Evolutionary conservation across 129 eudicot genomes (phyloP), one percentile per base, ranked within the genome.

Genomic region (Smallanthus sonchifolius): DNA sequence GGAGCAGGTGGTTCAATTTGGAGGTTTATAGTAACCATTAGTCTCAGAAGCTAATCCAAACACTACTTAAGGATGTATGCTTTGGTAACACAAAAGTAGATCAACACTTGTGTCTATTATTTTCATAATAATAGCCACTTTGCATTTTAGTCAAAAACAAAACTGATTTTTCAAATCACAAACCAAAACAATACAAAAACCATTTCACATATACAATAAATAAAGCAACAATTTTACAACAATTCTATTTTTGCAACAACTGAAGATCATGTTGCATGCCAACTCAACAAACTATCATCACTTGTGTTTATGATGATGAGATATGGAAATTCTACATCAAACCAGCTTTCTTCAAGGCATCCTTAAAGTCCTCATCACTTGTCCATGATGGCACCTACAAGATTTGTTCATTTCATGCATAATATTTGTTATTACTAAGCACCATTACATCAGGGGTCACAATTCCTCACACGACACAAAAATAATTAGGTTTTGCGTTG

Each of bases 301-400:
- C 16, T 35, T 59, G 68, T 62, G 68, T 7, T 36, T 36, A 62
- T 35, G 68, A 73, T 42, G 3, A 60, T 43, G 15, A 37, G 47
- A 57, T 59, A 9, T 59, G 51, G 20, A 61, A 48, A 14, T 42
- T 75, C 69, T 67, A 86, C 57, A 89, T 61, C 69, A 92, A 77
- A 15, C 92, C 91, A 16, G 97, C 97, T 39, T 82, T 81, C 76
- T 82, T 80, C 24, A 92, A 81, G 9, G 97, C 93, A 38, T 73
- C 85, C 80, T 72, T 81, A 73, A 92, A 92, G 52, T 83, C 89
- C 20, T 83, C 72, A 5, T 83, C 85, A 32, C 85, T 82, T 24
- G 75, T 59, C 90, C 90, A 89, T 0, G 89, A 84, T 11, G 82
- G 66, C 65, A 92, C 96, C 97, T 92, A 81, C 77, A 84, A n/a